Evolutionary conservation across 164 flowering plant genomes (phyloP).

Genomic region (Dillenia turbinata): DNA sequence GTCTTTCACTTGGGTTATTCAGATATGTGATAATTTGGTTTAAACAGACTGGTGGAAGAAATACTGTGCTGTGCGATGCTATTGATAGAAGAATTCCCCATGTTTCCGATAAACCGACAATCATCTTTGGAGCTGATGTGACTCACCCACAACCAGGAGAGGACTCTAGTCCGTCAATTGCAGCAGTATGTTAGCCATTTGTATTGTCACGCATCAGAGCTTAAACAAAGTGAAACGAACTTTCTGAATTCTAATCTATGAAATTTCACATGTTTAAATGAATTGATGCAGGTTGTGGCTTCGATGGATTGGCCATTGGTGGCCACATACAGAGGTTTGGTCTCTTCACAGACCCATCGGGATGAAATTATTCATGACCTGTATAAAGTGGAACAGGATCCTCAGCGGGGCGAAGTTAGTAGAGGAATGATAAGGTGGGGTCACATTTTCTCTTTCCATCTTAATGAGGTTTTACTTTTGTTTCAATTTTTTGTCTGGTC

Average conservation of each 20-base stretch:
- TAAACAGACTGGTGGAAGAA: slow-evolving; percentile 39
- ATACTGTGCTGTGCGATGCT: slow-evolving; percentile 30
- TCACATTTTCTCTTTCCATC: neutral
- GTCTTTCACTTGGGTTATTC: too few relatives aligned
- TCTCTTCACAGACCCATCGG: slow-evolving; percentile 50
- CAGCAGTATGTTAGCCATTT: slow-evolving; percentile 27
- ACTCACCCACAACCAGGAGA: slow-evolving; percentile 49
- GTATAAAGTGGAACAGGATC: slow-evolving; percentile 33
- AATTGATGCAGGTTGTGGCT: slow-evolving; percentile 53
- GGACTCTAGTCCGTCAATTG: slow-evolving; percentile 46
- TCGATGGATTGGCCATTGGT: slow-evolving; percentile 74
- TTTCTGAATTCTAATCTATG: too few relatives aligned
- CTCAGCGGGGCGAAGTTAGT: slow-evolving; percentile 33
- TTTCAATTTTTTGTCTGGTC: neutral
- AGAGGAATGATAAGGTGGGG: slow-evolving; percentile 70
- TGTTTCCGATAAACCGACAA: slow-evolving; percentile 27
- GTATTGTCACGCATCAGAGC: too few relatives aligned
- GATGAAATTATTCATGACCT: slow-evolving; percentile 75
- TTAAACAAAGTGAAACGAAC: too few relatives aligned
- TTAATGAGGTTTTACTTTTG: neutral
- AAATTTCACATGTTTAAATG: too few relatives aligned
- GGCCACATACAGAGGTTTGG: slow-evolving; percentile 49
- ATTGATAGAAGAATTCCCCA: slow-evolving; percentile 19
- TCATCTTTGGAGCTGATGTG: slow-evolving; percentile 21
- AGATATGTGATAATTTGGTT: too few relatives aligned